Evolutionary conservation across 805 yeast species (phyloP).

Genomic region (Schwanniomyces sp.): DNA sequence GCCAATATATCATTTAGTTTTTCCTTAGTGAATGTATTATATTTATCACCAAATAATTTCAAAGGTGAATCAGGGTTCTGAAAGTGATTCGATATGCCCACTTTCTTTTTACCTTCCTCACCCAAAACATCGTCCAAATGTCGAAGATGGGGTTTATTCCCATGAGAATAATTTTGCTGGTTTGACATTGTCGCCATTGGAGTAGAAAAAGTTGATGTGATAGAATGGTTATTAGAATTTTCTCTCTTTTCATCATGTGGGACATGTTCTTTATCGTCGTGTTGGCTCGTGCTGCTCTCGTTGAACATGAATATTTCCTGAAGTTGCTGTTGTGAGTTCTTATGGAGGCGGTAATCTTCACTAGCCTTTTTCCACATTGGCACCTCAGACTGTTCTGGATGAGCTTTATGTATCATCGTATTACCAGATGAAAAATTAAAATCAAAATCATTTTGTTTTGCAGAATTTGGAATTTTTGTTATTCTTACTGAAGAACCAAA

Average conservation of each 20-base stretch:
- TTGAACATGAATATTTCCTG: slow-evolving; percentile 29
- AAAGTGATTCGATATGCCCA: slow-evolving; percentile 7
- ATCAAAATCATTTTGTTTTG: slow-evolving; percentile 7
- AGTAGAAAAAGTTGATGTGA: slow-evolving; percentile 37
- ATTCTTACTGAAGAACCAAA: slow-evolving; percentile 20
- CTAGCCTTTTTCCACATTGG: slow-evolving; percentile 38
- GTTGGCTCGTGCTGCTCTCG: slow-evolving; percentile 9
- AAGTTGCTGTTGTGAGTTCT: slow-evolving; percentile 23
- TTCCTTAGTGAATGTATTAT: slow-evolving; percentile 42
- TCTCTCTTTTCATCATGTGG: slow-evolving; percentile 4
- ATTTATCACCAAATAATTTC: slow-evolving; percentile 37
- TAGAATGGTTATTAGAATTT: slow-evolving; percentile 14
- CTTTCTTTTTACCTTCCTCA: slow-evolving; percentile 14
- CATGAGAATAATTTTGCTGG: slow-evolving; percentile 9
- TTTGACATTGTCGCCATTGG: slow-evolving; percentile 30
- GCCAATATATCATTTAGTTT: slow-evolving; percentile 25
- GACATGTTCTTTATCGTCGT: slow-evolving; percentile 4
- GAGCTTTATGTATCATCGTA: slow-evolving; percentile 34
- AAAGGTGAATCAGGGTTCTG: slow-evolving; percentile 41
- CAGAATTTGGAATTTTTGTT: slow-evolving; percentile 2
- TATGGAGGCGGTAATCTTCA: slow-evolving; percentile 25
- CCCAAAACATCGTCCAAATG: slow-evolving; percentile 23
- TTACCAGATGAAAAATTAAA: slow-evolving; percentile 19
- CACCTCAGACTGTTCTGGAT: slow-evolving; percentile 16
- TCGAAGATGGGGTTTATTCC: slow-evolving; percentile 9